Evolutionary conservation across 495 filamentous ascomycete genomes (phyloP).

Genomic region (Corynascus novoguineensis): DNA sequence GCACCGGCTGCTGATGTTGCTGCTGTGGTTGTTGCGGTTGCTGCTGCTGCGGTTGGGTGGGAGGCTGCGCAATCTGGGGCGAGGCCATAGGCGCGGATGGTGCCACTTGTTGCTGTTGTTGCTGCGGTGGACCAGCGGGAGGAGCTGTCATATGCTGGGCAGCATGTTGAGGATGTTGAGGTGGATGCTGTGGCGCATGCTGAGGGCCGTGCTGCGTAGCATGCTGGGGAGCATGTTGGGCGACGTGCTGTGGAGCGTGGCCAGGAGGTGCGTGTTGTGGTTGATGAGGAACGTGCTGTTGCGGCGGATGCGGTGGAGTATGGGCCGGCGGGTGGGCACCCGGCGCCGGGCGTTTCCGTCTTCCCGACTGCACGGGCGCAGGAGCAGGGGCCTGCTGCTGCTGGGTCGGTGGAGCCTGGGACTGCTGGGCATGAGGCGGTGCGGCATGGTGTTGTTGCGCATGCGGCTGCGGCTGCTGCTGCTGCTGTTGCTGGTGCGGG

Average conservation of each 20-base stretch:
- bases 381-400: constrained; percentile 41
- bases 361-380: constrained; percentile 19
- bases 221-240: constrained; percentile 20
- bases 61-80: constrained; percentile 15
- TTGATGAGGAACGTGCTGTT: not conserved
- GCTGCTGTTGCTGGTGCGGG: constrained; percentile 30
- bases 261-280: constrained; percentile 11
- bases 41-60: constrained; percentile 16
- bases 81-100: constrained; percentile 26
- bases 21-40: constrained; percentile 4
- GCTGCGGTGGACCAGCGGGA: constrained; percentile 18
- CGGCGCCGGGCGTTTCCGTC: constrained; percentile 31
- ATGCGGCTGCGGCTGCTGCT: constrained; percentile 21
- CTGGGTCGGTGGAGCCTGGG: constrained; percentile 29
- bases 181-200: constrained; percentile 21
- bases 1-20: constrained; percentile 6
- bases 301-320: constrained; percentile 4
- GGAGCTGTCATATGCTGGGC: constrained; percentile 21
- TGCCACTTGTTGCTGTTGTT: constrained; percentile 16
- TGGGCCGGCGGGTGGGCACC: constrained; percentile 17
- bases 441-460: constrained; percentile 25
- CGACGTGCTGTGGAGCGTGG: constrained; percentile 10
- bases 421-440: constrained; percentile 30
- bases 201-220: constrained; percentile 20
- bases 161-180: constrained; percentile 28